Percentiles rank a stretch among this genome's conserved stretches.
Evolutionary conservation across 768 basidiomycete genomes (phyloP).

Genomic region (Tylopilus rubrobrunneus): DNA sequence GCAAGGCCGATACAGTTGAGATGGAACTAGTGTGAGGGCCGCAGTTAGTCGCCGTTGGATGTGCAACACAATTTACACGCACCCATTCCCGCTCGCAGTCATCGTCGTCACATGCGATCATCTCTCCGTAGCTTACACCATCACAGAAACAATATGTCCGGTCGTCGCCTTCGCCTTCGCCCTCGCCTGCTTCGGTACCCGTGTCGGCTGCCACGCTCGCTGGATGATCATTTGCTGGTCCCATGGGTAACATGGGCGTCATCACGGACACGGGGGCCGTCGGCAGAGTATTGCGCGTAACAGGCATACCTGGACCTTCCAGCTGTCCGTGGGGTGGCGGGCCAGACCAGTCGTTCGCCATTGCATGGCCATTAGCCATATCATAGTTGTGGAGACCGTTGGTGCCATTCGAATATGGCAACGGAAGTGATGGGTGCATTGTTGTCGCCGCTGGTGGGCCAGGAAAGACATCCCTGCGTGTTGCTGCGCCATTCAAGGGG

Average conservation of each 20-base stretch:
- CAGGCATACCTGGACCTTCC: slow-evolving; percentile 78
- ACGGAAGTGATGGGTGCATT: slow-evolving; percentile 53
- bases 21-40: slow-evolving; percentile 59
- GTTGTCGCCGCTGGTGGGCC: slow-evolving; percentile 47
- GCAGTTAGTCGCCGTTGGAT: slow-evolving; percentile 8
- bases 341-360: slow-evolving; percentile 45
- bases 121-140: slow-evolving; percentile 83
- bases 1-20: slow-evolving; percentile 68
- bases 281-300: slow-evolving; percentile 42
- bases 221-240: slow-evolving; percentile 30
- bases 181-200: slow-evolving; percentile 44
- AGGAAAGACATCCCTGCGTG: slow-evolving; percentile 41
- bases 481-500: slow-evolving; percentile 37
- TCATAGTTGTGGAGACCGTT: slow-evolving; percentile 42
- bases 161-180: slow-evolving; percentile 56
- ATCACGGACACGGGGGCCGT: slow-evolving; percentile 25
- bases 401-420: slow-evolving; percentile 35
- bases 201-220: slow-evolving; percentile 35
- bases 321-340: slow-evolving; percentile 51
- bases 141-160: slow-evolving; percentile 84
- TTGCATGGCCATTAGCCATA: slow-evolving; percentile 31
- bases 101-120: slow-evolving; percentile 89
- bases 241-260: slow-evolving; percentile 20
- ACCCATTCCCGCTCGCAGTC: slow-evolving; percentile 90
- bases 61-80: slow-evolving; percentile 27